These are phyloP conservation scores for Rhynchospora pubera DNA, from an alignment of 176 grass and related monocot species.

Conservation along the genomic window DNA sequence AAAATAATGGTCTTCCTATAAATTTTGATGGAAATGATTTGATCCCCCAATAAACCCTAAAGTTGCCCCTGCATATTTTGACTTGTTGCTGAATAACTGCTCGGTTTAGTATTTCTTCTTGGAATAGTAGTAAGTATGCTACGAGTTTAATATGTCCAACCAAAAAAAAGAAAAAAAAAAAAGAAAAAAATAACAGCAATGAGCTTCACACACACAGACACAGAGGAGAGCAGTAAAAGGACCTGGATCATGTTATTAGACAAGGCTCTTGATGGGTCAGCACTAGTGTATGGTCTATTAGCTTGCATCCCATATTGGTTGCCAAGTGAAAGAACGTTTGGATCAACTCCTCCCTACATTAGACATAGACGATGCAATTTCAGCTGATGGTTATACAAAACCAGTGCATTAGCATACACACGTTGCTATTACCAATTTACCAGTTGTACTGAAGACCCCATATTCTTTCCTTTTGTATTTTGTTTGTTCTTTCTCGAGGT, in stretches of 20 bases:
- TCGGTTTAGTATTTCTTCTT: background rate
- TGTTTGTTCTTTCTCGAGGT: background rate
- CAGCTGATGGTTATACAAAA: conserved; percentile 6
- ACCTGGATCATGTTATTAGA: conserved; percentile 75
- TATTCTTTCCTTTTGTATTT: background rate
- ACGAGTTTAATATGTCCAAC: background rate
- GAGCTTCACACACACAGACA: background rate
- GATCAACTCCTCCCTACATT: conserved; percentile 70
- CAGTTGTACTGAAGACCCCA: background rate
- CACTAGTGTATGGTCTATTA: conserved; percentile 67
- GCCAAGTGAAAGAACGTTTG: conserved; percentile 76
- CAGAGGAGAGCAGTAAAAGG: background rate
- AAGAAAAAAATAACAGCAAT: background rate
- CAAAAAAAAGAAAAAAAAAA: background rate
- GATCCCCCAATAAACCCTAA: background rate
- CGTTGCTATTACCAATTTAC: background rate
- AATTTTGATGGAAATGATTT: background rate
- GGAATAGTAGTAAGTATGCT: background rate
- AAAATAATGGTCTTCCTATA: background rate
- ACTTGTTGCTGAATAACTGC: background rate
- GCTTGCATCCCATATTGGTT: conserved; percentile 71
- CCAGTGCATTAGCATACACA: conserved; percentile 10
- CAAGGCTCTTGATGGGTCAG: conserved; percentile 54
- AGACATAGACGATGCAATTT: conserved; percentile 13
- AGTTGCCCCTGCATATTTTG: background rate